Conservation (phyloP, 768 basidiomycete genomes). For the Dendrothele bispora region DNA sequence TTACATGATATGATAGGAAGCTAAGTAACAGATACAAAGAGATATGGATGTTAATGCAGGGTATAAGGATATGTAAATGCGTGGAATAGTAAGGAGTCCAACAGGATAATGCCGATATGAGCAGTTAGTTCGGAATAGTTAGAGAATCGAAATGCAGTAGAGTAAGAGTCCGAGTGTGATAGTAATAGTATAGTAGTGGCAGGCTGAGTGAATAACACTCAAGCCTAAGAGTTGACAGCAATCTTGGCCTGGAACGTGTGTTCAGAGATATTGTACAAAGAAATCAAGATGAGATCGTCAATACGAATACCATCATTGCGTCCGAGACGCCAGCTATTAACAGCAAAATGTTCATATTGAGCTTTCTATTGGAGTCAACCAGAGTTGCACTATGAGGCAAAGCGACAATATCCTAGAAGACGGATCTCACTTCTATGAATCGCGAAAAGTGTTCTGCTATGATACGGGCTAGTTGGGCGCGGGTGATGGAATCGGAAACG, state of each 20-base stretch:
- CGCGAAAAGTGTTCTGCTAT: slow-evolving; percentile 36
- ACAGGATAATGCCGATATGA: no score
- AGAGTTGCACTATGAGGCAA: neutral
- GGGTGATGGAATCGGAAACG: slow-evolving; percentile 42
- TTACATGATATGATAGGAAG: no score
- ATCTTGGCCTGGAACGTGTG: slow-evolving; percentile 54
- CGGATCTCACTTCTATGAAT: slow-evolving; percentile 41
- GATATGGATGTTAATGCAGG: no score
- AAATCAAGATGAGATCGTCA: slow-evolving; percentile 43
- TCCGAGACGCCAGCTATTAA: slow-evolving; percentile 33
- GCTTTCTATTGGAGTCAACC: slow-evolving; percentile 26
- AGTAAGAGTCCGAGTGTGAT: no score
- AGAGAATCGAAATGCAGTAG: no score
- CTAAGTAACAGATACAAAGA: no score
- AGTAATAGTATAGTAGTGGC: no score
- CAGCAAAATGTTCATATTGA: slow-evolving; percentile 20
- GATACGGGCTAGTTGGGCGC: slow-evolving; percentile 37
- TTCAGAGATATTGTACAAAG: slow-evolving; percentile 41
- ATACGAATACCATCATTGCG: slow-evolving; percentile 35
- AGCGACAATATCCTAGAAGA: neutral
- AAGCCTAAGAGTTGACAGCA: slow-evolving; percentile 42
- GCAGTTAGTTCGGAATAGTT: no score
- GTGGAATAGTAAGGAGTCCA: no score
- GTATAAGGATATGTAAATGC: no score
- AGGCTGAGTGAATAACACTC: no score